phyloP scores from a whole-genome alignment of 345 rosid genomes.

The Carallia pectinifolia region DNA sequence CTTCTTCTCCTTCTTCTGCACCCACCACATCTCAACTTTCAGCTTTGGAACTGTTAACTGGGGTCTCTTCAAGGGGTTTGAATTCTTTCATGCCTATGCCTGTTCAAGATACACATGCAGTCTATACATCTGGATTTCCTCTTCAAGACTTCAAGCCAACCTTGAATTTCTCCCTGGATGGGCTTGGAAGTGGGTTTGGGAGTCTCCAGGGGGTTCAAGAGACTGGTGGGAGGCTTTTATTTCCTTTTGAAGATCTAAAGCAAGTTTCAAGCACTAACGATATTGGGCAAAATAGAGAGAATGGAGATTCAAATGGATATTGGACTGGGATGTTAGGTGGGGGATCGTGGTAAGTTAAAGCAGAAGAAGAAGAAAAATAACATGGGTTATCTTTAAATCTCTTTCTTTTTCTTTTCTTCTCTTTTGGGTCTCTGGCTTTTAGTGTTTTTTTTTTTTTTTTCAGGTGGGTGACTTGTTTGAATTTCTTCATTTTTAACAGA shows the following conservation, averaged over 20 bases:
- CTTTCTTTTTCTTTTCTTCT: neutral
- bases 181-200: conserved; percentile 25
- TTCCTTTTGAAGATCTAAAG: conserved; percentile 39
- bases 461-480: conserved; percentile 27
- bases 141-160: conserved; percentile 43
- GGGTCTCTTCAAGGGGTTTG: conserved; percentile 26
- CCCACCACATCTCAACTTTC: conserved; percentile 18
- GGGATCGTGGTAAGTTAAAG: conserved; percentile 39
- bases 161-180: conserved; percentile 38
- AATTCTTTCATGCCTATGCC: conserved; percentile 32
- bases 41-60: conserved; percentile 27
- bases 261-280: conserved; percentile 25
- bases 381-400: neutral
- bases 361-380: neutral
- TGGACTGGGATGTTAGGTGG: conserved; percentile 51
- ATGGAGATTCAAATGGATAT: conserved; percentile 37
- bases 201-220: conserved; percentile 30
- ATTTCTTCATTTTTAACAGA: conserved; percentile 35
- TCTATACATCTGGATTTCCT: conserved; percentile 31
- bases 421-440: too few relatives aligned
- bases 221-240: conserved; percentile 31
- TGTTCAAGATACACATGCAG: conserved; percentile 19
- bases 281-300: conserved; percentile 30
- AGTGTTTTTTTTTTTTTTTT: neutral
- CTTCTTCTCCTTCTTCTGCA: conserved; percentile 23